These are phyloP conservation scores for Podospora anserina DNA, from an alignment of 495 filamentous ascomycete genomes.

Conservation along the genomic window DNA sequence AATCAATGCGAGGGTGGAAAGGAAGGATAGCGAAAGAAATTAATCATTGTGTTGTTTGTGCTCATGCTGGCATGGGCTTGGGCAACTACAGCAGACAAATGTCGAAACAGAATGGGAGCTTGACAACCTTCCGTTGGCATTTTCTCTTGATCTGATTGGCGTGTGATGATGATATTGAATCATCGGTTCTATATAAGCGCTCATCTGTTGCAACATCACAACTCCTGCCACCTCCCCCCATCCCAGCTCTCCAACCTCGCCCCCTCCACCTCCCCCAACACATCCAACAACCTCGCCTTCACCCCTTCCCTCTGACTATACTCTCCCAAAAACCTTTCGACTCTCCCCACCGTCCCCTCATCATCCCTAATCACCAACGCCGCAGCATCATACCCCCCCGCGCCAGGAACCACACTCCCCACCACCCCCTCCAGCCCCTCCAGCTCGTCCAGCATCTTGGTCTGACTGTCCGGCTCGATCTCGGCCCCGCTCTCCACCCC, in stretches of 20 bases:
- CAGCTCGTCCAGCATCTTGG: constrained; percentile 73
- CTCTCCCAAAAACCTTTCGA: constrained; percentile 59
- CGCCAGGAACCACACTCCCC: constrained; percentile 90
- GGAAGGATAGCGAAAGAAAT: not conserved
- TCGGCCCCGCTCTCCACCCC: constrained; percentile 70
- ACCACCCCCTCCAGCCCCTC: constrained; percentile 71
- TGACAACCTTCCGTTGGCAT: not conserved
- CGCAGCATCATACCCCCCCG: constrained; percentile 91
- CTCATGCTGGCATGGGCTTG: not conserved
- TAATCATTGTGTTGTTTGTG: not conserved
- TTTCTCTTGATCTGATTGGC: not conserved
- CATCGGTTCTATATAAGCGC: not conserved
- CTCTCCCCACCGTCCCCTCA: constrained; percentile 56
- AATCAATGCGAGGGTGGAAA: not conserved
- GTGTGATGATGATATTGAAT: not conserved
- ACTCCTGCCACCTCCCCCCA: constrained; percentile 63
- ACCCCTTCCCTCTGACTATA: constrained; percentile 68
- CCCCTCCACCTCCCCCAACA: constrained; percentile 86
- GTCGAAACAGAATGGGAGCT: not conserved
- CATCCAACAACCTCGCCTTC: constrained; percentile 72
- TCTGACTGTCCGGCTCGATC: constrained; percentile 87
- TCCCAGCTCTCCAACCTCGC: constrained; percentile 62
- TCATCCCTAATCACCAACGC: constrained; percentile 76
- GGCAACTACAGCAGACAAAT: not conserved
- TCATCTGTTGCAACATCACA: constrained; percentile 2